Conservation (phyloP, 805 yeast species). For the Myxozyma neglecta region DNA sequence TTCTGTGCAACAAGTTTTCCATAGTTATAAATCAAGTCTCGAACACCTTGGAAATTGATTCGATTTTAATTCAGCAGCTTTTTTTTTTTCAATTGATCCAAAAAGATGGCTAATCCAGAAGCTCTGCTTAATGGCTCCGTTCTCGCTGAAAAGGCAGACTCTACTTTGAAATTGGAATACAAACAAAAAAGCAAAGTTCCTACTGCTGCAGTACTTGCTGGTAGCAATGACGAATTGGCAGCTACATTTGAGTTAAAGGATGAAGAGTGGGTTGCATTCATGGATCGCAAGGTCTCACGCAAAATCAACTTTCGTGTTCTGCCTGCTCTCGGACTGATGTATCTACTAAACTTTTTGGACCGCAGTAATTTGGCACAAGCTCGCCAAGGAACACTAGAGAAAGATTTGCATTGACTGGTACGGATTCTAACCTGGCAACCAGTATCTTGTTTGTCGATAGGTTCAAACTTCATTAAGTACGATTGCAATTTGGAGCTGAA, state of each 20-base stretch:
- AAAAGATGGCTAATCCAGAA: neutral
- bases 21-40: too few relatives aligned
- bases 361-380: conserved; percentile 51
- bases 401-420: conserved; percentile 44
- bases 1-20: too few relatives aligned
- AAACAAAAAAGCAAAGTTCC: neutral
- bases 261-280: conserved; percentile 15
- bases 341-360: conserved; percentile 44
- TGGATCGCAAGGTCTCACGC: conserved; percentile 11
- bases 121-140: too few relatives aligned
- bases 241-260: conserved; percentile 18
- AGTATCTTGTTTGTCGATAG: conserved; percentile 47
- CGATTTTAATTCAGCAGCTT: too few relatives aligned
- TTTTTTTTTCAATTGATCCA: neutral
- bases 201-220: neutral
- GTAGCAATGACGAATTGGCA: neutral
- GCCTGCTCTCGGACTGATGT: conserved; percentile 33
- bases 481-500: neutral
- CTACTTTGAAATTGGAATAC: neutral
- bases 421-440: conserved; percentile 48
- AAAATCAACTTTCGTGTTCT: conserved; percentile 32
- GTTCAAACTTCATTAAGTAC: conserved; percentile 34
- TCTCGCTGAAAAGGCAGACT: neutral
- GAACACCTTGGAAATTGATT: too few relatives aligned
- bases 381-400: conserved; percentile 46